Evolutionary conservation across 2,329 filamentous ascomycete species (phyloP).

Genomic region (Bisporella sp.): DNA sequence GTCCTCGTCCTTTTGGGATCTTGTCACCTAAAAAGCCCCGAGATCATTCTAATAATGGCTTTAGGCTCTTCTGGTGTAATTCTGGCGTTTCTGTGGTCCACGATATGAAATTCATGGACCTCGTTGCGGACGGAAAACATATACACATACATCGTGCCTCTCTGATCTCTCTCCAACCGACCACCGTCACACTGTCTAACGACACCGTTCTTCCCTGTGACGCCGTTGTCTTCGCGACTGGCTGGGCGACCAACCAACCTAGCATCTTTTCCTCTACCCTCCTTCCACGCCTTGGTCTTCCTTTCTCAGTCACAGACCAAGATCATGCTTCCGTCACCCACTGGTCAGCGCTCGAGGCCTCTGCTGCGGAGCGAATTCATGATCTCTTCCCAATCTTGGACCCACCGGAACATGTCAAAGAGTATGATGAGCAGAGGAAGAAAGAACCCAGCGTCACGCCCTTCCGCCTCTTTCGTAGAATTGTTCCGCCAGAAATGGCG

Average conservation of each 20-base stretch:
- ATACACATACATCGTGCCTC: conserved; percentile 4
- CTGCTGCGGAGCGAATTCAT: neutral
- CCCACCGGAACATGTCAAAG: neutral
- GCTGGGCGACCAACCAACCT: conserved; percentile 13
- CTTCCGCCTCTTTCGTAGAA: conserved; percentile 35
- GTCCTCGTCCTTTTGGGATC: neutral
- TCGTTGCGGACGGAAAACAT: conserved; percentile 3
- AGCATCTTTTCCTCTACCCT: conserved; percentile 1
- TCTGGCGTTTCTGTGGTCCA: conserved; percentile 1
- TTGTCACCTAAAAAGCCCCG: neutral
- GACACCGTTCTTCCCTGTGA: neutral
- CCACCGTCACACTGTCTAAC: conserved; percentile 2
- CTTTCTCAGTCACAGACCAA: neutral
- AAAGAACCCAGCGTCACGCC: neutral
- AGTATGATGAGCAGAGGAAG: neutral
- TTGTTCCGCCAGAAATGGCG: conserved; percentile 20
- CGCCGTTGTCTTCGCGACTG: conserved; percentile 8
- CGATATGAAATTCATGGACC: conserved; percentile 3
- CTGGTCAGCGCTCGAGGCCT: conserved; percentile 4
- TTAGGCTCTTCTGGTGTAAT: conserved; percentile 4
- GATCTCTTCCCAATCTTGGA: conserved; percentile 3
- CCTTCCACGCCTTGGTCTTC: conserved; percentile 2
- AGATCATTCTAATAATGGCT: neutral
- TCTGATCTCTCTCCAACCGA: neutral
- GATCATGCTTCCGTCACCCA: neutral